These are phyloP conservation scores for Corymbia maculata DNA, from an alignment of 345 rosid genomes.

Conservation along the genomic window DNA sequence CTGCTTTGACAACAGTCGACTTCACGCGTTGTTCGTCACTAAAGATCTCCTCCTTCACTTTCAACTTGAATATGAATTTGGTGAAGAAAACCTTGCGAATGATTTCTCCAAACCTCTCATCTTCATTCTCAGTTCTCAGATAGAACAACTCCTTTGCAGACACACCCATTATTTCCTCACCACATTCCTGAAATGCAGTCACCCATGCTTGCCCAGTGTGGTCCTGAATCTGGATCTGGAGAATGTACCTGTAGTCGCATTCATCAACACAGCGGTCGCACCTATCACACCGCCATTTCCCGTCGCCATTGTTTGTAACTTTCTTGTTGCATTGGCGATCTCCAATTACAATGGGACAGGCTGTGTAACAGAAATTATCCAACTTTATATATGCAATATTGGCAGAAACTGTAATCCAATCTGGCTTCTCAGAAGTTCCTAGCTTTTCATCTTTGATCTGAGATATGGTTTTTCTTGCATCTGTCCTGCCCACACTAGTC, in stretches of 20 bases:
- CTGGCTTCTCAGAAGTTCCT: constrained; percentile 92
- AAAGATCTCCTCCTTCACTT: constrained; percentile 81
- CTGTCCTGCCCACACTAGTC: constrained; percentile 37
- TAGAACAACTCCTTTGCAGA: constrained; percentile 67
- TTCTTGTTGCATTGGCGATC: constrained; percentile 83
- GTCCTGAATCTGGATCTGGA: constrained; percentile 89
- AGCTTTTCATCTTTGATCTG: constrained; percentile 88
- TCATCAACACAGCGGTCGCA: constrained; percentile 67
- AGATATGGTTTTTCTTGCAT: constrained; percentile 53
- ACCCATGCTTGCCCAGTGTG: constrained; percentile 84
- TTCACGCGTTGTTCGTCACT: constrained; percentile 89
- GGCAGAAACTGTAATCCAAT: constrained; percentile 73
- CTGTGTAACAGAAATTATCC: constrained; percentile 91
- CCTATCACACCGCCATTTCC: constrained; percentile 83
- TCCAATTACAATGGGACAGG: constrained; percentile 76
- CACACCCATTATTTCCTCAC: constrained; percentile 80
- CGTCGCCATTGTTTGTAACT: constrained; percentile 86
- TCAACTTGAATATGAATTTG: constrained; percentile 68
- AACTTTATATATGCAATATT: constrained; percentile 51
- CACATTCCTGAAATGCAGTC: constrained; percentile 86
- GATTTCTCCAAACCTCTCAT: constrained; percentile 62
- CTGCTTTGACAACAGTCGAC: constrained; percentile 71
- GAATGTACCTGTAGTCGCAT: constrained; percentile 74
- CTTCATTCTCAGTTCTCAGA: constrained; percentile 53
- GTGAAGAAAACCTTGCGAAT: constrained; percentile 55